Conservation (phyloP, 805 yeast species). For the Cyberlindnera xishuangbannaensis region DNA sequence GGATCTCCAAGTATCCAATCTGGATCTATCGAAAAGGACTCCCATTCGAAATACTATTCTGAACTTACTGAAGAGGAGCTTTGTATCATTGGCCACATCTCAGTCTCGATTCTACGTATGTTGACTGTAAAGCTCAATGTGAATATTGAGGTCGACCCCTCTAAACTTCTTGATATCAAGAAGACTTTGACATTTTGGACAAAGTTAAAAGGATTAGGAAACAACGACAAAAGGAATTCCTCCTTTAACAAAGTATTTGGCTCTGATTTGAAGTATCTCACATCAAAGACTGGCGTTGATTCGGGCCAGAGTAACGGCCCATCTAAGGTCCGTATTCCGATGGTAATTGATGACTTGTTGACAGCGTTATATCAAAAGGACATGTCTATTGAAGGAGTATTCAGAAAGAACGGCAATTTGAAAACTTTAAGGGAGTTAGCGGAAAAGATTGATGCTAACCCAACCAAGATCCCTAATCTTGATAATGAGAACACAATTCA, state of each 20-base stretch:
- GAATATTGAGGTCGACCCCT: slow-evolving; percentile 32
- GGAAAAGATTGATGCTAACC: slow-evolving; percentile 66
- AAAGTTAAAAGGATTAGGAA: slow-evolving; percentile 27
- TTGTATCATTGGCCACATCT: slow-evolving; percentile 50
- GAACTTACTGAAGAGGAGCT: slow-evolving; percentile 56
- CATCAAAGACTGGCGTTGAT: slow-evolving; percentile 70
- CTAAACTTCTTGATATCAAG: slow-evolving; percentile 27
- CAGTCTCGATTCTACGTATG: slow-evolving; percentile 44
- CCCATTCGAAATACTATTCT: slow-evolving; percentile 46
- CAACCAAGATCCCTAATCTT: slow-evolving; percentile 65
- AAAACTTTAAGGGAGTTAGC: slow-evolving; percentile 69
- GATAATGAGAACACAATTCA: slow-evolving; percentile 81
- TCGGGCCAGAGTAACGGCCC: slow-evolving; percentile 85
- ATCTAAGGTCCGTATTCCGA: slow-evolving; percentile 71
- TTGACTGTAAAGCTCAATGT: slow-evolving; percentile 24
- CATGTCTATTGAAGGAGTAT: slow-evolving; percentile 92
- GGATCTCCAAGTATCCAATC: slow-evolving; percentile 13
- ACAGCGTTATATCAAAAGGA: slow-evolving; percentile 83
- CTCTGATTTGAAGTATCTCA: slow-evolving; percentile 60
- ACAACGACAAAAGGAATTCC: slow-evolving; percentile 20
- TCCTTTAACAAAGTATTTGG: slow-evolving; percentile 59
- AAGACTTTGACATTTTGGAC: slow-evolving; percentile 41
- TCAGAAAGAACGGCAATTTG: slow-evolving; percentile 94
- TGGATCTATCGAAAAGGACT: slow-evolving; percentile 3
- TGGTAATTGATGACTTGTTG: slow-evolving; percentile 80